Conservation (phyloP, 495 filamentous ascomycete species). For the Neurospora africana region DNA sequence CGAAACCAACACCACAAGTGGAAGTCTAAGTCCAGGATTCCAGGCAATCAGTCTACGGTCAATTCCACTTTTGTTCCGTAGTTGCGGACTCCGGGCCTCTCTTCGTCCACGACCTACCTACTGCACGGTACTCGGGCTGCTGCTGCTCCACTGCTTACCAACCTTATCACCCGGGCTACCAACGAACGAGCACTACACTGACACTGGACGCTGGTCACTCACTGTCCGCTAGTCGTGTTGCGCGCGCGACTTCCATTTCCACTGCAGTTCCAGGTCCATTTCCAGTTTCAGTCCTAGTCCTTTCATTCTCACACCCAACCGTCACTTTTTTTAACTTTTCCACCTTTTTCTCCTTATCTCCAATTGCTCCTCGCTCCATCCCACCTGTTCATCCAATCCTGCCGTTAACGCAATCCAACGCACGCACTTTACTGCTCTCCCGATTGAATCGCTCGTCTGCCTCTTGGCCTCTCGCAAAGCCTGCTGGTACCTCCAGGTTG, state of each 20-base stretch:
- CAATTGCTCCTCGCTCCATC: background rate
- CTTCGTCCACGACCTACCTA: background rate
- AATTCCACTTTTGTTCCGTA: background rate
- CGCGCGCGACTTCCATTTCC: background rate
- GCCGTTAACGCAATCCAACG: background rate
- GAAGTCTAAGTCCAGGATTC: background rate
- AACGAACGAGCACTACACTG: background rate
- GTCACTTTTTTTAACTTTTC: background rate
- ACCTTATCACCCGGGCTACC: background rate
- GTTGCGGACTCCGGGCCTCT: background rate
- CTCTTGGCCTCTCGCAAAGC: background rate
- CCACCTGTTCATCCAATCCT: background rate
- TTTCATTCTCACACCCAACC: background rate
- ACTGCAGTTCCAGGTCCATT: constrained; percentile 1
- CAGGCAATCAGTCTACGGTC: background rate
- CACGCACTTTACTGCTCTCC: background rate
- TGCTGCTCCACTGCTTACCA: background rate
- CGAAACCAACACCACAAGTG: background rate
- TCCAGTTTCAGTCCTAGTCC: constrained; percentile 1
- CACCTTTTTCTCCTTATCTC: background rate
- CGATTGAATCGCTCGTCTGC: background rate
- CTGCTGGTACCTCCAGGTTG: background rate
- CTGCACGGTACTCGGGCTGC: background rate
- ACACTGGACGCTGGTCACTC: background rate
- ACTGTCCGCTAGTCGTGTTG: background rate